phyloP scores from a whole-genome alignment of 306 rosid genomes.

The Begonia masoniana region DNA sequence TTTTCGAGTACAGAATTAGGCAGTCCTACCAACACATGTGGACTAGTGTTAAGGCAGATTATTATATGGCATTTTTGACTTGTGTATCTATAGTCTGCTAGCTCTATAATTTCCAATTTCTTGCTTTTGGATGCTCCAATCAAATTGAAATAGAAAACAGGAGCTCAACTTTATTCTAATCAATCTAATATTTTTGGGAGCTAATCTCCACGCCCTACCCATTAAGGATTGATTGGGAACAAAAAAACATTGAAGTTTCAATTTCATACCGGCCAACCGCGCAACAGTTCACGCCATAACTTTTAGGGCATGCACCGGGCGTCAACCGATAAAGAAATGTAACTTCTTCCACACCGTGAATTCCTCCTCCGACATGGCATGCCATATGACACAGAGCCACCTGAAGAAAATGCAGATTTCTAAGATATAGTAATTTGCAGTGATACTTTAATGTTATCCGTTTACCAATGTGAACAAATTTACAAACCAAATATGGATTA shows the following conservation, averaged over 20 bases:
- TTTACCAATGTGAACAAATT: neutral
- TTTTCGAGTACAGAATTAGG: constrained; percentile 54
- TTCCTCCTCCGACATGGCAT: constrained; percentile 74
- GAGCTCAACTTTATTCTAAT: neutral
- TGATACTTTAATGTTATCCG: too few relatives aligned
- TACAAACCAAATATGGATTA: constrained; percentile 6
- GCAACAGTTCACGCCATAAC: constrained; percentile 97
- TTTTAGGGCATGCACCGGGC: constrained; percentile 86
- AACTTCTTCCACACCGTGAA: constrained; percentile 68
- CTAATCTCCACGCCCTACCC: too few relatives aligned
- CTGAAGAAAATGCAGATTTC: constrained; percentile 23
- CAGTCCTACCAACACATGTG: constrained; percentile 25
- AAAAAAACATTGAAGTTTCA: neutral
- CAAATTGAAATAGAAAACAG: constrained; percentile 1
- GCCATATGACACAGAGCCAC: constrained; percentile 88
- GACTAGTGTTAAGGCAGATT: neutral
- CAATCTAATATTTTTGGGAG: too few relatives aligned
- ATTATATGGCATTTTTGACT: neutral
- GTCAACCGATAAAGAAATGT: constrained; percentile 84
- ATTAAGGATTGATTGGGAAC: too few relatives aligned
- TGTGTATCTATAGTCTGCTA: neutral
- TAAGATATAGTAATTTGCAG: too few relatives aligned
- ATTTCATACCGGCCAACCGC: constrained; percentile 69
- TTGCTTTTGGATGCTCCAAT: neutral
- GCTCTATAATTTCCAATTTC: neutral